phyloP scores from a whole-genome alignment of 169 alveolate genomes.

The Ichthyophthirius multifiliis region DNA sequence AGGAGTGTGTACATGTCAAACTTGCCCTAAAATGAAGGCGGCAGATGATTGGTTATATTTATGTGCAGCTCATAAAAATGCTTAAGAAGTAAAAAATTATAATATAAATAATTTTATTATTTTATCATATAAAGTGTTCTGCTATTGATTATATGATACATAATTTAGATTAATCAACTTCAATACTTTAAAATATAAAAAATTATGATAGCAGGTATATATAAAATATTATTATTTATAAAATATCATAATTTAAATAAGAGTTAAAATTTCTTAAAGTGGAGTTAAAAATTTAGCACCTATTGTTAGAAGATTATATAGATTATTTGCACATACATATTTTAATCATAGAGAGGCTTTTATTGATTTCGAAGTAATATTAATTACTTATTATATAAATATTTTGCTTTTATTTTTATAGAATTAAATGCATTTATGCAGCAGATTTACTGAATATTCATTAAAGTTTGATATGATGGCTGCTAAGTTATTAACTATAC shows the following conservation, averaged over 20 bases:
- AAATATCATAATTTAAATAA: neutral
- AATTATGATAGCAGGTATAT: slow-evolving; percentile 62
- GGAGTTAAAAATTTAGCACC: slow-evolving; percentile 56
- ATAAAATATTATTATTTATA: slow-evolving; percentile 11
- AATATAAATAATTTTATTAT: neutral
- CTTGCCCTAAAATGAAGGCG: slow-evolving; percentile 89
- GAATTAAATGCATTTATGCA: slow-evolving; percentile 82
- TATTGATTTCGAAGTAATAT: slow-evolving; percentile 69
- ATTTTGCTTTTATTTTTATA: neutral
- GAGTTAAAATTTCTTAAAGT: slow-evolving; percentile 68
- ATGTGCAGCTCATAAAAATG: slow-evolving; percentile 89
- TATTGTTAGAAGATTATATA: slow-evolving; percentile 77
- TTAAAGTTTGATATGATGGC: slow-evolving; percentile 76
- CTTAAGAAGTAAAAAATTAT: slow-evolving; percentile 63
- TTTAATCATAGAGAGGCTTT: slow-evolving; percentile 85
- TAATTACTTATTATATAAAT: neutral
- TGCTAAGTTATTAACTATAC: slow-evolving; percentile 64
- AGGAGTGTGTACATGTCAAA: slow-evolving; percentile 77
- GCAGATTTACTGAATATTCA: slow-evolving; percentile 87
- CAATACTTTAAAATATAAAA: slow-evolving; percentile 71
- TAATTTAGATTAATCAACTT: slow-evolving; percentile 85
- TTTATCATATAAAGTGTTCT: slow-evolving; percentile 55
- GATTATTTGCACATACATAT: slow-evolving; percentile 83
- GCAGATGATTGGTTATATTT: slow-evolving; percentile 89
- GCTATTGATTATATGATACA: slow-evolving; percentile 93